Evolutionary conservation across 129 eudicot genomes (phyloP).

Genomic region (Cynara cardunculus): DNA sequence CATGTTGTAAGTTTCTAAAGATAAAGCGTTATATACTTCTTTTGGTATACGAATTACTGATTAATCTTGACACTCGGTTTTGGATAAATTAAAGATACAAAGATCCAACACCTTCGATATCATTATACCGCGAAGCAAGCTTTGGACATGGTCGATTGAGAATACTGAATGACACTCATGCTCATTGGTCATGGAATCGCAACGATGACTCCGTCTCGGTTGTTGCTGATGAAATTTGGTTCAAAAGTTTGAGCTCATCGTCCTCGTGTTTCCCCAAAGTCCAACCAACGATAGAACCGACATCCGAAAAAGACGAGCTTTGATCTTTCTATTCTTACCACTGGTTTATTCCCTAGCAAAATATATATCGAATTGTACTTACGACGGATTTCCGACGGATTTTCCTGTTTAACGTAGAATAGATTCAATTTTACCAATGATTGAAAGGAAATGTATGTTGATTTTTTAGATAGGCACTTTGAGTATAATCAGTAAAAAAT

Average conservation of each 20-base stretch:
- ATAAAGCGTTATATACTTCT: too few relatives aligned
- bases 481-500: neutral
- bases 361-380: neutral
- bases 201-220: conserved; percentile 47
- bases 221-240: conserved; percentile 56
- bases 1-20: conserved; percentile 42
- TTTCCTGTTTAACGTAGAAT: neutral
- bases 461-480: neutral
- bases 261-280: conserved; percentile 22
- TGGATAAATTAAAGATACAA: conserved; percentile 43
- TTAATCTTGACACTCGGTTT: neutral
- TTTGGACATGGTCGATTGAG: conserved; percentile 87
- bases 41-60: neutral
- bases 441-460: neutral
- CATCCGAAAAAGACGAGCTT: conserved; percentile 47
- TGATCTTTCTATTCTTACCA: neutral
- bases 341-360: neutral
- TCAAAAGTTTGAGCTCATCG: conserved; percentile 44
- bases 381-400: neutral
- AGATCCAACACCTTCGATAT: conserved; percentile 48
- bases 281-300: neutral
- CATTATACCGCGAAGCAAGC: conserved; percentile 60
- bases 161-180: conserved; percentile 56
- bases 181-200: conserved; percentile 88
- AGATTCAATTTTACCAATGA: neutral